Conservation (phyloP, 768 basidiomycete species). For the Tylopilus intermedius region DNA sequence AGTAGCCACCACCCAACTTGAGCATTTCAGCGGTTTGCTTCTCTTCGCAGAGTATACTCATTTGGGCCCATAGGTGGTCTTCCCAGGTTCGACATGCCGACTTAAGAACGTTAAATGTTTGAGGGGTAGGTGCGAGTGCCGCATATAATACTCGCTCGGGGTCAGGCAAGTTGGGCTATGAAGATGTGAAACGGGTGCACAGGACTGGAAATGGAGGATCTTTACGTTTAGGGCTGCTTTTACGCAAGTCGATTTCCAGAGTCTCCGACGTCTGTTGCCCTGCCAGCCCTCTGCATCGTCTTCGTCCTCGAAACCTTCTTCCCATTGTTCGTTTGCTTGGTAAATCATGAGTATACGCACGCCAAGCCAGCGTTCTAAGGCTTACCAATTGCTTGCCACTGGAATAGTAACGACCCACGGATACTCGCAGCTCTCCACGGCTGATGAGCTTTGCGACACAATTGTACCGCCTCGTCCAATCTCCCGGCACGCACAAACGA, state of each 20-base stretch:
- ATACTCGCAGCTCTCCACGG: constrained; percentile 92
- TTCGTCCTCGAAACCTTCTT: constrained; percentile 43
- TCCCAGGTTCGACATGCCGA: constrained; percentile 86
- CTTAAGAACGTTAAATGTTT: constrained; percentile 61
- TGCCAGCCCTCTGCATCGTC: constrained; percentile 47
- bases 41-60: constrained; percentile 77
- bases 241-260: constrained; percentile 88
- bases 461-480: constrained; percentile 75
- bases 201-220: not conserved
- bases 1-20: constrained; percentile 66
- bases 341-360: constrained; percentile 32
- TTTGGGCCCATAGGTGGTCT: constrained; percentile 91
- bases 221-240: constrained; percentile 73
- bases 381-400: constrained; percentile 69
- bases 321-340: constrained; percentile 45
- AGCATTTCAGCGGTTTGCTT: constrained; percentile 67
- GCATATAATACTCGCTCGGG: constrained; percentile 87
- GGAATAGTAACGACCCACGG: constrained; percentile 74
- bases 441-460: constrained; percentile 78
- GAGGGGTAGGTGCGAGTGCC: constrained; percentile 69
- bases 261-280: constrained; percentile 70
- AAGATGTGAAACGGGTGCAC: constrained; percentile 4
- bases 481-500: constrained; percentile 80
- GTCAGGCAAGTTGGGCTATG: constrained; percentile 52
- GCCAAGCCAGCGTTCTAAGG: constrained; percentile 1